Percentiles rank a stretch among this genome's conserved stretches.
These are phyloP conservation scores for Corylus americana DNA, from an alignment of 306 rosid species.

Conservation along the genomic window DNA sequence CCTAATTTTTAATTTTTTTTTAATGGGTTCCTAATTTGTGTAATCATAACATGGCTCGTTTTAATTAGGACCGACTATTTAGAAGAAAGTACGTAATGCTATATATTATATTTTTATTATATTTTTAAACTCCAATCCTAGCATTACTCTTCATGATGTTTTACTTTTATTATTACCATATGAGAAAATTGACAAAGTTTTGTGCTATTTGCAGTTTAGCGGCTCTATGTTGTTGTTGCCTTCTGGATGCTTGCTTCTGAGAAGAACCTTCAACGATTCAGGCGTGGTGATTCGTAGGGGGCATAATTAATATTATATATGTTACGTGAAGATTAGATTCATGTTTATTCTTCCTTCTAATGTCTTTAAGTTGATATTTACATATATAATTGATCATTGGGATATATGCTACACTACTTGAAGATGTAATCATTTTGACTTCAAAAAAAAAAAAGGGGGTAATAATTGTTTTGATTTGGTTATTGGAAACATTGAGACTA, in stretches of 20 bases:
- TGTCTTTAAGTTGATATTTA: background rate
- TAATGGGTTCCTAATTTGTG: background rate
- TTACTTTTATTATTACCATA: background rate
- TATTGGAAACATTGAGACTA: too few relatives aligned
- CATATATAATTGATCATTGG: background rate
- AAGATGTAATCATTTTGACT: too few relatives aligned
- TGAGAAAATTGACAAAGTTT: background rate
- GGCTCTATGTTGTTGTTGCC: constrained; percentile 47
- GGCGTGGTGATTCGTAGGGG: background rate
- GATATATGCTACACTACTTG: too few relatives aligned
- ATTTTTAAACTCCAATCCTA: too few relatives aligned
- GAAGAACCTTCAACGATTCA: background rate
- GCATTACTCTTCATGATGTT: background rate
- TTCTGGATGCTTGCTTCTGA: constrained; percentile 47
- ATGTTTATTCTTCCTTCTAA: background rate
- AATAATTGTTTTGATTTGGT: too few relatives aligned
- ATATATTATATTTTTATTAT: too few relatives aligned
- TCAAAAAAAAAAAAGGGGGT: too few relatives aligned
- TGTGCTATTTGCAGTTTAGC: constrained; percentile 30
- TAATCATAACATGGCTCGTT: background rate
- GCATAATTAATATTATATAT: too few relatives aligned
- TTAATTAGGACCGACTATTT: too few relatives aligned
- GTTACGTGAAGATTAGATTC: background rate
- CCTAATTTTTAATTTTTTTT: too few relatives aligned
- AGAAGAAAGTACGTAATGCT: too few relatives aligned